Percentiles rank a stretch among this genome's conserved stretches.
Evolutionary conservation across 1,284 basidiomycete species (phyloP).

Genomic region (Cutaneotrichosporon sp.): DNA sequence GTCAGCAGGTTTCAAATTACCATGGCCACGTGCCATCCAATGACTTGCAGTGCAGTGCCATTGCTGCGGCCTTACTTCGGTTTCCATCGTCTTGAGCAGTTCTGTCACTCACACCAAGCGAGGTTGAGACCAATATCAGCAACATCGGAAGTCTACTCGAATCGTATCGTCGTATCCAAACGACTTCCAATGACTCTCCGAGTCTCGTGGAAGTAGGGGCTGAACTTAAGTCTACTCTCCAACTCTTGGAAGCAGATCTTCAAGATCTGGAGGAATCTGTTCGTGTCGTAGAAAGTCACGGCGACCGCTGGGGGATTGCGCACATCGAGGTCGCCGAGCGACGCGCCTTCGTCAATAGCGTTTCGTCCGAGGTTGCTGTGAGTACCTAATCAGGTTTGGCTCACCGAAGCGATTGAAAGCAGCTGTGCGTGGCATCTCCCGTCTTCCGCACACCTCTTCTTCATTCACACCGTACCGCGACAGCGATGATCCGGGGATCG

Average conservation of each 20-base stretch:
- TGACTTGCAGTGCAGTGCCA: too few species aligned
- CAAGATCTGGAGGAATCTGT: constrained; percentile 86
- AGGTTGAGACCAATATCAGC: constrained; percentile 36
- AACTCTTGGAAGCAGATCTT: constrained; percentile 71
- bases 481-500: constrained; percentile 26
- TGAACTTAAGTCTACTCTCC: constrained; percentile 69
- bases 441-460: background rate
- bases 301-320: constrained; percentile 74
- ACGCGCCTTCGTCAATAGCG: constrained; percentile 65
- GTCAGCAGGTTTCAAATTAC: too few species aligned
- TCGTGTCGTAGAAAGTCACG: constrained; percentile 72
- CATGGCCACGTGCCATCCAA: too few species aligned
- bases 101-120: constrained; percentile 23
- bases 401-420: constrained; percentile 6
- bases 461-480: background rate
- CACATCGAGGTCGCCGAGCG: constrained; percentile 66
- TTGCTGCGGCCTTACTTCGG: too few species aligned
- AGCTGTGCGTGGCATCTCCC: background rate
- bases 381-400: constrained; percentile 36
- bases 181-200: constrained; percentile 1
- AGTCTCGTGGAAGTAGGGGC: constrained; percentile 25
- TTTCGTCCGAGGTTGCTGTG: constrained; percentile 71
- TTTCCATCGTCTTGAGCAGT: too few species aligned
- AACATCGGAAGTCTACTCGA: constrained; percentile 27
- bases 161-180: constrained; percentile 23